Conservation (phyloP, 2,329 filamentous ascomycete genomes). For the Diatrype stigma region DNA sequence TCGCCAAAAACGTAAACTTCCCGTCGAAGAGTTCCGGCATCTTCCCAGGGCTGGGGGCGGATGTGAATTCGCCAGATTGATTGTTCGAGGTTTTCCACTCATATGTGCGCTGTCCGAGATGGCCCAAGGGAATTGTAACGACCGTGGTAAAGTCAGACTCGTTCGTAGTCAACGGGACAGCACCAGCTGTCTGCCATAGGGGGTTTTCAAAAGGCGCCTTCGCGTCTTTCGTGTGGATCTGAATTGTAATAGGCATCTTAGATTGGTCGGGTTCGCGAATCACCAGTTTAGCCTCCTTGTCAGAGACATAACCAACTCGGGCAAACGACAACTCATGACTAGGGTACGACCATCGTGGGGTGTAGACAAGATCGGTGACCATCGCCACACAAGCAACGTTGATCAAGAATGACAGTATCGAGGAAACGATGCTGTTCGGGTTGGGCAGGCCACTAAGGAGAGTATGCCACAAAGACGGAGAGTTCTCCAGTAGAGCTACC, state of each 20-base stretch:
- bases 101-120: constrained; percentile 70
- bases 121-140: constrained; percentile 58
- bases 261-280: constrained; percentile 76
- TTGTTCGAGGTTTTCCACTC: constrained; percentile 86
- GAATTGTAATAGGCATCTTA: constrained; percentile 71
- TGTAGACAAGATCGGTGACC: constrained; percentile 73
- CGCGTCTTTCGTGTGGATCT: constrained; percentile 54
- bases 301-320: constrained; percentile 81
- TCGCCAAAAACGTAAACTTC: constrained; percentile 85
- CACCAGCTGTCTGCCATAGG: constrained; percentile 64
- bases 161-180: constrained; percentile 62
- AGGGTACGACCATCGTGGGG: constrained; percentile 65
- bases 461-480: constrained; percentile 55
- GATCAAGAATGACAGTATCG: constrained; percentile 63
- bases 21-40: constrained; percentile 57
- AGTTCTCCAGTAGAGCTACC: constrained; percentile 53
- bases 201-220: constrained; percentile 50
- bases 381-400: constrained; percentile 68
- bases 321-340: constrained; percentile 78
- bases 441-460: constrained; percentile 74
- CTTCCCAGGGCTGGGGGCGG: constrained; percentile 67
- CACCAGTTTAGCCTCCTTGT: constrained; percentile 72
- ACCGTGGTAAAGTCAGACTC: constrained; percentile 79
- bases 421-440: constrained; percentile 62
- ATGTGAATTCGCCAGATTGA: constrained; percentile 75